Evolutionary conservation across 2,329 filamentous ascomycete genomes (phyloP).

Genomic region (Sclerotinia trifoliorum): DNA sequence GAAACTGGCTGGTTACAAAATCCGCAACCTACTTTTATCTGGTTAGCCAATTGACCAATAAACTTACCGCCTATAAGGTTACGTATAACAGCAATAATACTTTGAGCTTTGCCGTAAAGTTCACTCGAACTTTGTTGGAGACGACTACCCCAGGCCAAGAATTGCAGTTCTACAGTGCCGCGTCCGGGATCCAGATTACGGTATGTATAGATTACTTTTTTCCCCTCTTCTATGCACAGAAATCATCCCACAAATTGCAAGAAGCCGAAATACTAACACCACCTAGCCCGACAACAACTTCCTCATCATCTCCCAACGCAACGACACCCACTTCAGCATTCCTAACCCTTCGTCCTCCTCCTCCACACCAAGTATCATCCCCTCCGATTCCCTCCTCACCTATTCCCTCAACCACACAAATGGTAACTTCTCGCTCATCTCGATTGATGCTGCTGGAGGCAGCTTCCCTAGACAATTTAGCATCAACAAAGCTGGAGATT

Average conservation of each 20-base stretch:
- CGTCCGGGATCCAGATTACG: neutral
- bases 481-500: slow-evolving; percentile 45
- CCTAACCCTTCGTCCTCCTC: slow-evolving; percentile 46
- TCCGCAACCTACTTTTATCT: slow-evolving; percentile 44
- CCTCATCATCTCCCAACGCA: slow-evolving; percentile 66
- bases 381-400: slow-evolving; percentile 63
- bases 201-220: neutral
- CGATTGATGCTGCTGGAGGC: slow-evolving; percentile 48
- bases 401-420: slow-evolving; percentile 54
- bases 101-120: neutral
- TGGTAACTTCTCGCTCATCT: slow-evolving; percentile 46
- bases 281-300: slow-evolving; percentile 58
- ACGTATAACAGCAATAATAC: slow-evolving; percentile 32
- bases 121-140: slow-evolving; percentile 5
- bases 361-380: slow-evolving; percentile 45
- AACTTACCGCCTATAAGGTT: slow-evolving; percentile 53
- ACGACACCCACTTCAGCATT: slow-evolving; percentile 54
- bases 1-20: slow-evolving; percentile 46
- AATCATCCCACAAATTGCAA: too few species aligned
- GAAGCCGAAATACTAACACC: neutral
- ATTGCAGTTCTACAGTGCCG: slow-evolving; percentile 6
- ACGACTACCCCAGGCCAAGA: neutral
- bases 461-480: slow-evolving; percentile 48
- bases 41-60: slow-evolving; percentile 49
- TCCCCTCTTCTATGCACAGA: neutral